Base-by-base conservation (phyloP, 2,329 filamentous ascomycete genomes). In the Corniculantispora saksenae region DNA sequence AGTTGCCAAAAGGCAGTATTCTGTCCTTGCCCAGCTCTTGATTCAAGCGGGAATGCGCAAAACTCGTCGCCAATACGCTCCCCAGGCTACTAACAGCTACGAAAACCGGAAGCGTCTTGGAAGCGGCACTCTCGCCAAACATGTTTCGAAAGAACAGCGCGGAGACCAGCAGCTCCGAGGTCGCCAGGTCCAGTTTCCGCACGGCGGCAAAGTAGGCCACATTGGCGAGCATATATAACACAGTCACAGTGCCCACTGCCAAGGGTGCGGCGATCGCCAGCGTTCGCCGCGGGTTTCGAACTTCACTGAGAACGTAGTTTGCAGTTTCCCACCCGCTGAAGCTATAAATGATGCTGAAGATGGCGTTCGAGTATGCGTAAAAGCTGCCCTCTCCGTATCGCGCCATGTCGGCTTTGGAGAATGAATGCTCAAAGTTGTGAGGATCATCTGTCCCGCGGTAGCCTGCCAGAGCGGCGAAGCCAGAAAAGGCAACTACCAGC, bases 1-100 rank as follows among this genome's bases (percentile, higher is more conserved):
- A 85, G 2, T 81, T 81, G 66, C 86, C 87, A 63, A 83, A 89
- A 0, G 90, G 90, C 17, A 92, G 71, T 6, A 92, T 78, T 0
- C 89, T 89, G 70, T 92, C 89, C 70, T 90, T 90, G 1, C 86
- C 90, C 53, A 92, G 79, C 73, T 91, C 89, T 68, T 89, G 86
- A 68, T 86, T 88, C 12, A 89, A 69, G 1, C 86, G 80, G 0
- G 86, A 77, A 61, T 88, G 84, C 0, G 85, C 81, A 69, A 89
- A 89, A 65, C 82, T 86, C 54, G 88, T 82, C 23, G 85, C 84
- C 10, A 89, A 76, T 0, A 90, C 85, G 60, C 89, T 89, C 8
- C 87, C 87, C 56, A 89, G 70, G 67, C 87, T 87, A 59, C 84
- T 87, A 40, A 89, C 72, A 0, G 86, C 86, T 1, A 89, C 85